A percentile compares a stretch with the other conserved stretches of the same genome.
phyloP scores from a whole-genome alignment of 2,329 filamentous ascomycete genomes.

The Fonsecaea nubica region DNA sequence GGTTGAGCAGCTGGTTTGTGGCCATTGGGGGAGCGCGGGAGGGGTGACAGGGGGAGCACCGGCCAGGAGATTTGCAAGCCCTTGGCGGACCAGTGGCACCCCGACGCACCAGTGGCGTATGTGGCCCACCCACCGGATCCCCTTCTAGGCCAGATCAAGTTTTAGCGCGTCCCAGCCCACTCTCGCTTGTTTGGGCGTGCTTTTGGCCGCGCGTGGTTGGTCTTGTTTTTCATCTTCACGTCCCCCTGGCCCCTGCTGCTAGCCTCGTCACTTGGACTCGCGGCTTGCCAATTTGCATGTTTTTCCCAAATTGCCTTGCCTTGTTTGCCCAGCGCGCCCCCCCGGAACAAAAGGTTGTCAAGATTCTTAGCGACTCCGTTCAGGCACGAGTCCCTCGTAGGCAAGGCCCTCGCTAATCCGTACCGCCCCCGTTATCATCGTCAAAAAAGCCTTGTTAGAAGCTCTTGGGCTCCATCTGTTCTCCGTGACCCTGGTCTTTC shows the following conservation, averaged over 20 bases:
- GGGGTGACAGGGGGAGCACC: no score
- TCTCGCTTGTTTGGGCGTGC: not conserved
- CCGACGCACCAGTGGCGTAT: not conserved
- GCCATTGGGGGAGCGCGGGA: no score
- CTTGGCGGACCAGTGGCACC: constrained; percentile 2
- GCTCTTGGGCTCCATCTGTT: not conserved
- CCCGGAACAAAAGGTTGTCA: not conserved
- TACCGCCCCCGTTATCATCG: constrained; percentile 2
- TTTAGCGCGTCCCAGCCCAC: not conserved
- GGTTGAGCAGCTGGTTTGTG: constrained; percentile 1
- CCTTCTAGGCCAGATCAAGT: not conserved
- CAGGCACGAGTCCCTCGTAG: not conserved
- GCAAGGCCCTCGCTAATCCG: not conserved
- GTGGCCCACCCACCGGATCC: not conserved
- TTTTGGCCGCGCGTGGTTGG: not conserved
- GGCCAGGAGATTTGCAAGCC: constrained; percentile 1
- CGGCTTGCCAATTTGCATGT: not conserved
- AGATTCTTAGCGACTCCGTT: not conserved
- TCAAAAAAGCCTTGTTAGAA: not conserved
- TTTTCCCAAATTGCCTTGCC: constrained; percentile 2
- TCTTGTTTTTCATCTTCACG: not conserved
- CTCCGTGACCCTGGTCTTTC: constrained; percentile 1
- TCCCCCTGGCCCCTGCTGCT: constrained; percentile 4
- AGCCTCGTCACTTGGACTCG: constrained; percentile 2
- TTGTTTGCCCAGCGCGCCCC: not conserved